phyloP scores from a whole-genome alignment of 129 eudicot species.

The Lactuca saligna region DNA sequence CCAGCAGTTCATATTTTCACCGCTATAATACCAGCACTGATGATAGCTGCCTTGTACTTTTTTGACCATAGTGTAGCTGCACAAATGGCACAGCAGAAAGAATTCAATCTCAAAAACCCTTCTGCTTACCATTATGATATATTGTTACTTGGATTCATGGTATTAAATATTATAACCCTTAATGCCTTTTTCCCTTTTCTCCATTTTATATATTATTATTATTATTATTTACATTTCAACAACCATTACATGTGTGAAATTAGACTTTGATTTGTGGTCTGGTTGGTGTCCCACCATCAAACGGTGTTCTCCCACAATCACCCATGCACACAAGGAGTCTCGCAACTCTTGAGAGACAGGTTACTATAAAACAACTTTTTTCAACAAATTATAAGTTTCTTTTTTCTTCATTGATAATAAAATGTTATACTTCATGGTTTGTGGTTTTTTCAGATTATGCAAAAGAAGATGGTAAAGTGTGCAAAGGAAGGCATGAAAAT shows the following conservation, averaged over 20 bases:
- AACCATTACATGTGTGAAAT: slow-evolving; percentile 12
- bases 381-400: not conserved
- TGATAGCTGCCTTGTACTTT: slow-evolving; percentile 94
- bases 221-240: not conserved
- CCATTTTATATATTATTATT: not conserved
- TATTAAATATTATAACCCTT: slow-evolving; percentile 8
- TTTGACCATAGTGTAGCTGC: slow-evolving; percentile 98
- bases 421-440: slow-evolving; percentile 3
- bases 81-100: slow-evolving; percentile 94
- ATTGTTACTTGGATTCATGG: slow-evolving; percentile 87
- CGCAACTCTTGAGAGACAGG: slow-evolving; percentile 75
- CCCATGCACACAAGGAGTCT: slow-evolving; percentile 93
- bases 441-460: slow-evolving; percentile 50
- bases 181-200: not conserved
- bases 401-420: not conserved
- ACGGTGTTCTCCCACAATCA: slow-evolving; percentile 87
- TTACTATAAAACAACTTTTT: slow-evolving; percentile 9
- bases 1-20: slow-evolving; percentile 67
- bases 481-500: slow-evolving; percentile 76
- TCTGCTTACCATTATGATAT: slow-evolving; percentile 88
- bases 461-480: slow-evolving; percentile 70
- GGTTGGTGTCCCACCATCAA: slow-evolving; percentile 88
- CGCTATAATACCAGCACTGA: slow-evolving; percentile 76
- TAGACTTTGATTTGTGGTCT: slow-evolving; percentile 85
- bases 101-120: slow-evolving; percentile 87